Base-by-base conservation (phyloP, 805 yeast species). In the Ogataea wickerhamii region DNA sequence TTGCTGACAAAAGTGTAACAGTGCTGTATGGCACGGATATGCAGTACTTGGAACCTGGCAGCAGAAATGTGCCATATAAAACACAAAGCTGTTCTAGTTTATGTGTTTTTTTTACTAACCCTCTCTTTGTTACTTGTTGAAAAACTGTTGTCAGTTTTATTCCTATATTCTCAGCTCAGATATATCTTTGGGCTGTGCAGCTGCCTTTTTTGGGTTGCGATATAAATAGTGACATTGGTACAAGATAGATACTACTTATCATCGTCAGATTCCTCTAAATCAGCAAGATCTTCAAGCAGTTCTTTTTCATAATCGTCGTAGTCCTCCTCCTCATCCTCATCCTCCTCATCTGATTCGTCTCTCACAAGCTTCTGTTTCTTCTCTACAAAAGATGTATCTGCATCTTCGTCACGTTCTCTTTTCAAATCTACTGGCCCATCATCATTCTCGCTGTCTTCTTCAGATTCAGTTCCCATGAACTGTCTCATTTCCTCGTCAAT, bases 401-500 rank as follows among this genome's bases (percentile, higher is more conserved):
- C 28, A 25, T 46, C 52, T 3, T 45, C 57, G 23, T 43, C 51
- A 23, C 53, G 43, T 25, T 46, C 49, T 36, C 52, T 33, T 28
- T 51, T 51, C 33, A 40, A 27, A 4, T 35, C 18, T 1, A 47
- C 31, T 22, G 43, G 41, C 36, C 40, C 43, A 22, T 39, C 30
- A 19, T 31, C 48, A 23, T 37, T 40, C 26, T 35, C 47, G 8
- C 12, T 25, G 6, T 30, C 37, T 11, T 54, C 79, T 20, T 73
- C 67, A 43, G 72, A 71, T 32, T 72, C 78, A 26, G 64, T 56
- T 1, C 64, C 66, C 46, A 62, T 58, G 49, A 76, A 76, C 38
- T 74, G 79, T 47, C 64, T 74, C 44, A 73, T 75, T 47, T 73
- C 80, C 33, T 74, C 78, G 38, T 74, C 77, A 8, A 78, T 76